Base-by-base conservation (phyloP, 768 basidiomycete species). In the Hypsizygus marmoreus region DNA sequence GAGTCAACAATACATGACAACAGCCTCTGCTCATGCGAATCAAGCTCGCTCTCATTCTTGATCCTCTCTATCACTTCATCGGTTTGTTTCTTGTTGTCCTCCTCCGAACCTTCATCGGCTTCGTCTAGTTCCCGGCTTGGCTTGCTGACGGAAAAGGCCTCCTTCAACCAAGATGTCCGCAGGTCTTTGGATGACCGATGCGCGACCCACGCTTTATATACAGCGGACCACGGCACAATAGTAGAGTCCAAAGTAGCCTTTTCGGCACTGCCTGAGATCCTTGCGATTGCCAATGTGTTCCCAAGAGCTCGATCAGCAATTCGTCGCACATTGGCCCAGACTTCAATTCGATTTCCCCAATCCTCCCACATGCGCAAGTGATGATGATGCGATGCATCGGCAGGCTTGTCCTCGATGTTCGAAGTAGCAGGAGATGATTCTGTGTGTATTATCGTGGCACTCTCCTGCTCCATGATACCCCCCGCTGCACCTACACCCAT, bases 1-100 rank as follows among this genome's bases (percentile, higher is more conserved):
- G 90, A 65, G 65, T 97, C 86, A 17, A 97, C 89, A 48, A 97
- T 95, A 54, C 90, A 95, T 3, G 84, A 72, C 37, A 97, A 61
- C 33, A 97, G 65, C 40, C 86, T 73, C 53, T 86, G 81, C 66
- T 97, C 93, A 53, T 97, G 85, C n/a, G 67, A 59, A 45, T 91
- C 89, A 33, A 97, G 75, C 17, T 87, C 81, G 44, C 77, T 73
- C 51, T 92, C 87, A 47, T 80, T 84, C 63, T 79, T 90, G 42
- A 97, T 56, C 29, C 73, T 74, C 58, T 93, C 91, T 17, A 95
- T 76, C 8, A 93, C 76, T 49, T 88, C 83, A 60, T 94, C 89
- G 12, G 70, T 54, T 23, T 65, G 70, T 23, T 67, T 68, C 43
- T 73, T 68, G 4, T 69, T 69, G 1, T 55, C 47, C 28, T 67